Evolutionary conservation across 371 early-diverging fungal genomes (phyloP), one percentile per base, ranked within the genome.

Genomic region (Homolaphlyctis polyrhiza): DNA sequence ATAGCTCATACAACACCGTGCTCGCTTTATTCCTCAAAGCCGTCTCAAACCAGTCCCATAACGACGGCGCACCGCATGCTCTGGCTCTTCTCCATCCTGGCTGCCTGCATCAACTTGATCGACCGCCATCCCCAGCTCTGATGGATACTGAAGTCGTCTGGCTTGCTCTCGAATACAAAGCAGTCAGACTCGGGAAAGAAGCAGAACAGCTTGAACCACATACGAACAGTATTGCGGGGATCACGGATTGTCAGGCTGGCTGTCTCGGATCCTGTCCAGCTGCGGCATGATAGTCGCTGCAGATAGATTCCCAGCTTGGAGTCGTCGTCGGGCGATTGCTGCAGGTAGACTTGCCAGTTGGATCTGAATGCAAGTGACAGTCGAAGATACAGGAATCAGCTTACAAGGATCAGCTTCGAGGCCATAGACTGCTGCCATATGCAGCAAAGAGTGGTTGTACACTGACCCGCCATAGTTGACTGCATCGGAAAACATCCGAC

Each of bases 41-140:
- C n/a, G n/a, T 21, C 4, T 30, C 32, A 60, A 29, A 60, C 61
- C 45, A 47, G 60, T 18, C 65, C 59, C 27, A 65, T 60, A 3
- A 65, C 60, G 13, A 65, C 65, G 8, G 54, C 61, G 33, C 43
- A 45, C 29, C 35, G n/a, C n/a, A n/a, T n/a, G n/a, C n/a, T n/a
- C n/a, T n/a, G n/a, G n/a, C n/a, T n/a, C n/a, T n/a, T n/a, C n/a
- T n/a, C n/a, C n/a, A n/a, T n/a, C n/a, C n/a, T n/a, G n/a, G n/a
- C n/a, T n/a, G n/a, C n/a, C n/a, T n/a, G n/a, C n/a, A n/a, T n/a
- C n/a, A n/a, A n/a, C 58, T 68, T 73, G 35, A 58, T 61, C 21
- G 58, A 61, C 39, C 73, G 58, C 71, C 73, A 76, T 18, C 76
- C 76, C 76, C 76, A 76, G 8, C 50, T 48, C 52, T 76, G 76